phyloP scores from a whole-genome alignment of 2,329 filamentous ascomycete species.

The Neofusicoccum umdonicola region DNA sequence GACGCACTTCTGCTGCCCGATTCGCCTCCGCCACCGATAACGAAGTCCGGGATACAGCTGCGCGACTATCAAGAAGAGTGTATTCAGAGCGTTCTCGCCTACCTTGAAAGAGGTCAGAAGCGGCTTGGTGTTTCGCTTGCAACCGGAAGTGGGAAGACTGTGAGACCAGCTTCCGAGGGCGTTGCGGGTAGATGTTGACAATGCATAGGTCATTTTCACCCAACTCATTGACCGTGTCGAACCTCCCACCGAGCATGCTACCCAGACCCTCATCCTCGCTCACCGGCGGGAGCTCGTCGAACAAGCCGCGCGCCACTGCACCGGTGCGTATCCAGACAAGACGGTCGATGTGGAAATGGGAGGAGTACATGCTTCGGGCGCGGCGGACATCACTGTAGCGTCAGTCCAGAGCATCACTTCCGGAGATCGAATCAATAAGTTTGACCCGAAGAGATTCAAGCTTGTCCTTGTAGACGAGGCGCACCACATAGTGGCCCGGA shows the following conservation, averaged over 20 bases:
- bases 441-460: constrained; percentile 77
- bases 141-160: constrained; percentile 87
- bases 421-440: constrained; percentile 74
- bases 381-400: constrained; percentile 89
- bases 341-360: constrained; percentile 92
- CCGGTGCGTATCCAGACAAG: constrained; percentile 73
- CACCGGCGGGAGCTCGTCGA: constrained; percentile 92
- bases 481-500: constrained; percentile 86
- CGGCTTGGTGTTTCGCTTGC: constrained; percentile 81
- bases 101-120: constrained; percentile 69
- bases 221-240: constrained; percentile 80
- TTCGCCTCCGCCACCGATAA: constrained; percentile 14
- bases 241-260: constrained; percentile 55
- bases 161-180: constrained; percentile 36
- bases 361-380: constrained; percentile 68
- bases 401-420: constrained; percentile 84
- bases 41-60: constrained; percentile 52
- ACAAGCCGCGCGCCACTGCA: constrained; percentile 85
- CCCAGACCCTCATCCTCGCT: constrained; percentile 84
- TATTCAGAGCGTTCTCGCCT: constrained; percentile 73
- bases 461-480: constrained; percentile 93
- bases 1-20: constrained; percentile 4
- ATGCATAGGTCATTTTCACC: constrained; percentile 80
- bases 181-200: constrained; percentile 5
- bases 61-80: constrained; percentile 90